A percentile compares a stretch with the other conserved stretches of the same genome.
Conservation (phyloP, 176 grass and related monocot species). For the Eleusine coracana region DNA sequence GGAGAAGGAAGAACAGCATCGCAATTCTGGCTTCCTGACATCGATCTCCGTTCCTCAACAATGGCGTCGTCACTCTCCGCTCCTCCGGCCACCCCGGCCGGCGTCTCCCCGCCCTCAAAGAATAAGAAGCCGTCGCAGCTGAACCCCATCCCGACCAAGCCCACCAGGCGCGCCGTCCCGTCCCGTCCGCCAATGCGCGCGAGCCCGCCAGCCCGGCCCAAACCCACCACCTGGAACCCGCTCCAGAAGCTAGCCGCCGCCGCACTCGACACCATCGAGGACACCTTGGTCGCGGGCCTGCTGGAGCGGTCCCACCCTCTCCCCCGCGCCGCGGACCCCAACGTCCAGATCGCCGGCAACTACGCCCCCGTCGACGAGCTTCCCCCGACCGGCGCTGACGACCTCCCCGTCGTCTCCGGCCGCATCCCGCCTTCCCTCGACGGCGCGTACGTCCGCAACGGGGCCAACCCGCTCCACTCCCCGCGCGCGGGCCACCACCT, state of each 20-base stretch:
- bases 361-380: constrained; percentile 75
- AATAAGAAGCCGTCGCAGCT: too few relatives aligned
- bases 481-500: constrained; percentile 85
- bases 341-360: constrained; percentile 87
- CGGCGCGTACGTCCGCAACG: constrained; percentile 86
- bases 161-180: neutral
- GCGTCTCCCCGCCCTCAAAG: too few relatives aligned
- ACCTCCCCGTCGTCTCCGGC: constrained; percentile 39
- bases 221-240: constrained; percentile 48
- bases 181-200: constrained; percentile 33
- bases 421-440: constrained; percentile 48
- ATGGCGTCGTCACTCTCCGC: constrained; percentile 46
- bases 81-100: neutral
- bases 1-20: too few relatives aligned
- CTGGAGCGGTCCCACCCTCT: constrained; percentile 63
- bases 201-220: neutral
- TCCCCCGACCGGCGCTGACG: neutral
- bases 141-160: neutral
- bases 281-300: constrained; percentile 38
- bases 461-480: constrained; percentile 74
- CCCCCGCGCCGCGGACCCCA: constrained; percentile 61
- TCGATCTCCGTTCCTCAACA: neutral
- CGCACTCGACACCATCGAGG: constrained; percentile 63
- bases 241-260: constrained; percentile 59
- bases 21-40: too few relatives aligned